These are phyloP conservation scores for Sporothrix mexicana DNA, from an alignment of 2,329 filamentous ascomycete genomes.

Conservation along the genomic window DNA sequence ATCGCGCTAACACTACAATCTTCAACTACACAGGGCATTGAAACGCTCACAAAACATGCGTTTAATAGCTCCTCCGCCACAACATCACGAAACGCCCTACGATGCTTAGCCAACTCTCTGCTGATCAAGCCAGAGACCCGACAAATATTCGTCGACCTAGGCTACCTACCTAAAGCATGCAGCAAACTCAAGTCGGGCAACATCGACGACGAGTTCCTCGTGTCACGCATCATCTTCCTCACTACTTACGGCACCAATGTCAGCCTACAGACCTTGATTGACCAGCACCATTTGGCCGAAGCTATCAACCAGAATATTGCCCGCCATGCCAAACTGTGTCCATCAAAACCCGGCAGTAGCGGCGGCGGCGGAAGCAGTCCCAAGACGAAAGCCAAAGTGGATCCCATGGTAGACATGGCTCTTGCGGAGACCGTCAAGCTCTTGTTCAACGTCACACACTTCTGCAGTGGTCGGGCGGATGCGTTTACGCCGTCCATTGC, in stretches of 20 bases:
- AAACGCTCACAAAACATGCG: constrained; percentile 72
- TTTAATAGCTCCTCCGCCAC: constrained; percentile 69
- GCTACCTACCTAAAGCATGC: constrained; percentile 70
- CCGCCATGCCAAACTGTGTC: constrained; percentile 65
- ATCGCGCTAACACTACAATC: constrained; percentile 26
- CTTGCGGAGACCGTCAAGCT: constrained; percentile 84
- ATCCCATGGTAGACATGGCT: constrained; percentile 77
- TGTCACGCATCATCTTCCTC: constrained; percentile 78
- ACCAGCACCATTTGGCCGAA: constrained; percentile 69
- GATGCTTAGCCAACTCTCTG: constrained; percentile 85
- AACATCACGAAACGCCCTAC: constrained; percentile 75
- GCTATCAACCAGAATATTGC: constrained; percentile 72
- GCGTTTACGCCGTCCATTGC: constrained; percentile 72
- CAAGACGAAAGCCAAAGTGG: constrained; percentile 41
- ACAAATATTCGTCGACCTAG: constrained; percentile 74
- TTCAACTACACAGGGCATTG: constrained; percentile 68
- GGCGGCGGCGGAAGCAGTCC: constrained; percentile 1
- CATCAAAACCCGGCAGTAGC: constrained; percentile 40
- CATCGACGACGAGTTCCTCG: constrained; percentile 84
- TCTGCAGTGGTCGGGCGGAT: constrained; percentile 65
- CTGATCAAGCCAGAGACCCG: constrained; percentile 71
- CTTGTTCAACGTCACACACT: constrained; percentile 84
- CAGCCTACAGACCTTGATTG: constrained; percentile 68
- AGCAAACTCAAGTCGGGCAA: constrained; percentile 73
- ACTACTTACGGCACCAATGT: constrained; percentile 78